Percentiles rank a stretch among this genome's conserved stretches.
Evolutionary conservation across 768 basidiomycete species (phyloP).

Genomic region (Collybiopsis confluens): DNA sequence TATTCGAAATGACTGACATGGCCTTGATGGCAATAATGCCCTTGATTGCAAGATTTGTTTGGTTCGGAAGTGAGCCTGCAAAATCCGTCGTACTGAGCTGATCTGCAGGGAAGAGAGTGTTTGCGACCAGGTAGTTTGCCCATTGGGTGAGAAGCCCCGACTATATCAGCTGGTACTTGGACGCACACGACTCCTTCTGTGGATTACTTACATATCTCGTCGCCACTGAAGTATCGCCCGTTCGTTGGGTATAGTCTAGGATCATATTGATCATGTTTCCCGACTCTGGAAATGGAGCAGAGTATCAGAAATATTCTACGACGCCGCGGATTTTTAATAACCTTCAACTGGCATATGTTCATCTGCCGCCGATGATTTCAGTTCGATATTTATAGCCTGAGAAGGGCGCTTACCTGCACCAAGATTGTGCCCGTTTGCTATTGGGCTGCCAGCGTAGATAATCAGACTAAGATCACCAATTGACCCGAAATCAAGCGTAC

Average conservation of each 20-base stretch:
- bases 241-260: slow-evolving; percentile 29
- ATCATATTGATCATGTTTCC: slow-evolving; percentile 60
- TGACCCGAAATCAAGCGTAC: background rate
- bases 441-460: background rate
- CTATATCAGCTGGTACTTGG: no score
- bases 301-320: no score
- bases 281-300: slow-evolving; percentile 32
- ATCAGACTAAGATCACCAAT: no score
- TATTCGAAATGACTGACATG: slow-evolving; percentile 44
- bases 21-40: slow-evolving; percentile 53
- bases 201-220: slow-evolving; percentile 29
- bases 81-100: slow-evolving; percentile 33
- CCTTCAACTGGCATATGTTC: slow-evolving; percentile 19
- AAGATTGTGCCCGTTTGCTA: slow-evolving; percentile 14
- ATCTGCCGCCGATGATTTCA: background rate
- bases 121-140: slow-evolving; percentile 43
- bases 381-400: background rate
- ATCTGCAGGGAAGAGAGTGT: slow-evolving; percentile 31
- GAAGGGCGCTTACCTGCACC: background rate
- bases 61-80: slow-evolving; percentile 28
- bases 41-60: slow-evolving; percentile 58
- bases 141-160: slow-evolving; percentile 37
- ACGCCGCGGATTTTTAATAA: slow-evolving; percentile 8
- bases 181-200: no score
- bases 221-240: slow-evolving; percentile 32